Evolutionary conservation across 148 eudicot species (phyloP), one percentile per base, ranked within the genome.

Genomic region (Silene uniflora): DNA sequence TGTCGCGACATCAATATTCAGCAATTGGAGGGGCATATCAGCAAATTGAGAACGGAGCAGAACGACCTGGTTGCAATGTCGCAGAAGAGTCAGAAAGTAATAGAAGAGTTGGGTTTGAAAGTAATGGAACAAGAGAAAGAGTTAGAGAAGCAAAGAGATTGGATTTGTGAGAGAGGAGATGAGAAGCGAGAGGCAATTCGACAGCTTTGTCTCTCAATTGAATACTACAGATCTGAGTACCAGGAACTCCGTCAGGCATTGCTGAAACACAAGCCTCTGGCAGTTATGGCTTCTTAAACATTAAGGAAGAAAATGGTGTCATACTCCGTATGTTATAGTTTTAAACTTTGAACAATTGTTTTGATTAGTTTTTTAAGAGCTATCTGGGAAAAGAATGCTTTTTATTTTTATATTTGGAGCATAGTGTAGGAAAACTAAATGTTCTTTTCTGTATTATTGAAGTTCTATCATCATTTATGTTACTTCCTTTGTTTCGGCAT

Each of bases 131-230:
- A 89, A n/a, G 91, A 90, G 82, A 82, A 82, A 68, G 90, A 92
- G 75, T 78, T 87, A 75, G 86, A 81, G 47, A 79, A 62, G 78
- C 91, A 89, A 79, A 72, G 77, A 68, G 78, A 6, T 5, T 66
- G 78, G 56, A 77, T 88, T 42, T 81, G 70, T 39, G 97, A 92
- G 11, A 83, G 86, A 55, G 89, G 86, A 35, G 93, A 92, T 69
- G 90, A 88, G 77, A 95, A 95, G 79, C 85, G 90, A 76, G 98
- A 92, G 81, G 99, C 97, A 25, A 95, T 95, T 81, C 60, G 91
- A 73, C 99, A 95, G 84, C 88, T 95, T 56, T 95, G 97, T 73
- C 88, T 89, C 78, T 85, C 97, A 8, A 69, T 95, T 47, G 97
- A 95, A 79, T 83, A 90, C 75, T 95, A 90, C 86, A 90, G 91